phyloP scores from a whole-genome alignment of 192 early-diverging fungal species.

The Rhizophagus sp. region DNA sequence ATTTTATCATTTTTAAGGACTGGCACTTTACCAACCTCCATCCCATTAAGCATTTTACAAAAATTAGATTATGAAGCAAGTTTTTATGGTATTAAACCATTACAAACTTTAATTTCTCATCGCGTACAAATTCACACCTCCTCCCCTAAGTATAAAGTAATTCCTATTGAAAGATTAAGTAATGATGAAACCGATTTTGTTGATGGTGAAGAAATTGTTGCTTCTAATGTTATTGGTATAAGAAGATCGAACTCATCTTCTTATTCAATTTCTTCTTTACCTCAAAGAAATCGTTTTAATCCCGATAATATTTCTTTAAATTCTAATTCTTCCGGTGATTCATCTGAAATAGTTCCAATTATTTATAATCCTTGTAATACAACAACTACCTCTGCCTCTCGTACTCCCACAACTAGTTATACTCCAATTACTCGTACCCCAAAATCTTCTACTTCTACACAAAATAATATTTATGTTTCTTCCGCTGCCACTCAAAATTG shows the following conservation, averaged over 20 bases:
- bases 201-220: neutral
- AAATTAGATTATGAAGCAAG: slow-evolving; percentile 16
- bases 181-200: neutral
- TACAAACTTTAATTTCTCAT: neutral
- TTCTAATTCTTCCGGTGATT: neutral
- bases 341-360: slow-evolving; percentile 14
- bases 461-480: neutral
- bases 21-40: neutral
- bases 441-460: neutral
- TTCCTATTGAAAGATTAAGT: slow-evolving; percentile 1
- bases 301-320: neutral
- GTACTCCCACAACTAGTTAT: neutral
- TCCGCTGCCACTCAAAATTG: neutral
- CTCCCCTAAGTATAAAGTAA: slow-evolving; percentile 1
- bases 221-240: neutral
- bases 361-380: slow-evolving; percentile 18
- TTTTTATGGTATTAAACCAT: slow-evolving; percentile 21
- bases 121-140: neutral
- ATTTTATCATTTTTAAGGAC: slow-evolving; percentile 9
- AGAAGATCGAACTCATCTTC: neutral
- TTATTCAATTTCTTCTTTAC: neutral
- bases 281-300: neutral
- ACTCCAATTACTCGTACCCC: neutral
- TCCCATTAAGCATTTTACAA: slow-evolving; percentile 1
- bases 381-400: neutral